Evolutionary conservation across 768 basidiomycete genomes (phyloP), one percentile per base, ranked within the genome.

Genomic region (Lactarius tabidus): DNA sequence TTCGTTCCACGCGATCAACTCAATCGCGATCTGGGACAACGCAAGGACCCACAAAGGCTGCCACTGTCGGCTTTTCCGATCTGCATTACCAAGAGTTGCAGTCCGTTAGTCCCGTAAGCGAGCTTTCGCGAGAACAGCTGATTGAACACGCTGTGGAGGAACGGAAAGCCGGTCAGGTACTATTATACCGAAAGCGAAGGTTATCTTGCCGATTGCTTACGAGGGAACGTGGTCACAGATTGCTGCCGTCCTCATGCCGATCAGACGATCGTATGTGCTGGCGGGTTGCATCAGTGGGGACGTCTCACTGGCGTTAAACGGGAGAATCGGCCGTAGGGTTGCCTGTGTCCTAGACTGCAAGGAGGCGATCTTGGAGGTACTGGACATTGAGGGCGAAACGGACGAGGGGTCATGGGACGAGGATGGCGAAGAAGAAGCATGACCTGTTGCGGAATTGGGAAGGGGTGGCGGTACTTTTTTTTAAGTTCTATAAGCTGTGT

Each of bases 301-400:
- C 31, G 82, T 85, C 63, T 81, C 80, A 59, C 75, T 92, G 70
- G 85, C 88, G 59, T 80, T 91, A 73, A 93, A 93, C 73, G 91
- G 91, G 68, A 79, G 87, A 73, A 78, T 75, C 10, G 89, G 89
- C 62, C 85, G 91, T 71, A 79, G 89, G 71, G 86, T 92, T 59
- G 89, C 85, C 7, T 90, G 91, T 74, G 82, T 91, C 62, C 74
- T 92, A 73, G 89, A 89, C 74, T 77, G 75, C 64, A 79, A 79
- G 60, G 90, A 89, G 68, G 80, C 78, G 67, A 77, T 76, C 64
- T 72, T 93, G 81, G 89, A 93, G 77, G 80, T 87, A 53, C 78
- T 91, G 71, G 91, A 93, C 79, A 79, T 93, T 77, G 91, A 90
- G 78, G 87, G 72, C 23, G 70, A 71, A 56, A 73, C 68, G 48